Evolutionary conservation across 768 basidiomycete species (phyloP), one percentile per base, ranked within the genome.

Genomic region (Lyophyllum decastes): DNA sequence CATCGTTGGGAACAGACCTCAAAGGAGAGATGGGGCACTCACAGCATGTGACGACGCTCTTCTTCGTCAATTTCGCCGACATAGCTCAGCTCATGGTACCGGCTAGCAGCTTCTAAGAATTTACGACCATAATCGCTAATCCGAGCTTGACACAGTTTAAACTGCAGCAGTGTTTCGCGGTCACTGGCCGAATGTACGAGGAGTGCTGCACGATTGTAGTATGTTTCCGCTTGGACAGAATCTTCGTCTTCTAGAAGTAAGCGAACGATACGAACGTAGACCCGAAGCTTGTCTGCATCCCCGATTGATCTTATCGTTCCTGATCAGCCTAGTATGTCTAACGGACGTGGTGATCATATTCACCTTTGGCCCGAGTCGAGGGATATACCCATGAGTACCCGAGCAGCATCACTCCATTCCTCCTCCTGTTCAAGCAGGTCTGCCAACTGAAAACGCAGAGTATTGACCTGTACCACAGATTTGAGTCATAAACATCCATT

Each of bases 221-320:
- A 98, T 2, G 94, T 92, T 70, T 98, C 96, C n/a, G 97, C 97
- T 72, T 95, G 92, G 2, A 95, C 90, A 4, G 92, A 94, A 68
- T 99, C 96, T 70, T 96, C 95, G 54, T 97, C 95, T 76, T 99
- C 96, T 33, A 99, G 82, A 19, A 97, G 82, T 5, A 98, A 81
- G 17, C 97, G 88, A 52, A 98, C 92, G 62, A 98, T 96, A 57
- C 95, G 90, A 58, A 98, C 87, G 69, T 98, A 97, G 35, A 96
- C 82, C 25, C 84, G 83, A 35, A 99, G 83, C 71, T 94, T 97
- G 52, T 96, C 94, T 58, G 86, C 83, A 71, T 97, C 94, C 5
- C 85, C 76, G 27, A 88, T 78, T 14, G 85, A 74, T 35, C 88
- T 89, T 64, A 58, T 59, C 63, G n/a, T 12, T 49, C 35, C 24